Evolutionary conservation across 2,329 filamentous ascomycete genomes (phyloP), one percentile per base, ranked within the genome.

Genomic region (Dactylellina cionopaga): DNA sequence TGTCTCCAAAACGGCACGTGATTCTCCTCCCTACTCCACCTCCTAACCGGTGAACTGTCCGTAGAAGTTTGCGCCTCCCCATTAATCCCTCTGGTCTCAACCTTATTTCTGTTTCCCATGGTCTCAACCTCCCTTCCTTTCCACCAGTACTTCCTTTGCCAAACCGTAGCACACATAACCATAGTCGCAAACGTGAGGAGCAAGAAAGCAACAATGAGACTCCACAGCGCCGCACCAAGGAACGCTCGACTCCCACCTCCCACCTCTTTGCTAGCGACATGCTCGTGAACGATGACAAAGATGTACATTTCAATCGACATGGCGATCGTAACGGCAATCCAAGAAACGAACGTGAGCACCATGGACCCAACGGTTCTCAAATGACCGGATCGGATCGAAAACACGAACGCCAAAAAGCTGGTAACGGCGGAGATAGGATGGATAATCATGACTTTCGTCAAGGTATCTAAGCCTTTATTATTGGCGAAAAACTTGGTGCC

Each of bases 381-480:
- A 25, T 64, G 59, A 3, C 66, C 66, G 15, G 66, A 64, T n/a
- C 66, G 37, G 17, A 64, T 47, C 0, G 58, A 56, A 24, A 71
- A 64, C 27, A 59, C 17, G 17, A 49, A 64, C 1, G 58, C 66
- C 0, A 51, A 9, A 29, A 71, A 64, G n/a, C n/a, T 25, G 5
- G 55, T 46, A 7, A 63, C 66, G 5, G 47, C 51, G 11, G 25
- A 41, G 24, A 71, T 52, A 7, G 66, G 66, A 29, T 71, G 66
- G 15, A 71, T 11, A 7, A 71, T 59, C 66, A 71, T 71, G 9
- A 64, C 66, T 35, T 71, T 71, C 10, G 66, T 71, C 11, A 71
- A 39, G 22, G 49, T 47, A 24, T 71, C 52, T n/a, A 71, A 17
- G 19, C 47, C n/a, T 27, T 59, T 58, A 29, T 71, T 58, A 39